A percentile compares a stretch with the other conserved stretches of the same genome.
Evolutionary conservation across 768 basidiomycete genomes (phyloP).

Genomic region (Lentinula lateritia): DNA sequence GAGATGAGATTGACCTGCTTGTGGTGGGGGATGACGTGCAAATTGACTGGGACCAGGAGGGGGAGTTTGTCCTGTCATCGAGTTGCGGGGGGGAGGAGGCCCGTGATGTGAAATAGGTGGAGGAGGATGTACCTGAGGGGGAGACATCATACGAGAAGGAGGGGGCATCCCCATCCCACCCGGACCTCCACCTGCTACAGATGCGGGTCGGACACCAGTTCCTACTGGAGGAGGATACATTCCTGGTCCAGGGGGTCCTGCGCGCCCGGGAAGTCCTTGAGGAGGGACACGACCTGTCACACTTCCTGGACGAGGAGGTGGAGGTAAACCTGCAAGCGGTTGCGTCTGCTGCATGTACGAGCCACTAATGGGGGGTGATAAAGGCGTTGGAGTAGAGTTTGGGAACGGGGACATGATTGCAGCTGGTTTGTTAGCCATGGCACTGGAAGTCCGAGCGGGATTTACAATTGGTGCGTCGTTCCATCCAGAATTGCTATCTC

Average conservation of each 20-base stretch:
- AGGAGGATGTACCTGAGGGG: conserved; percentile 35
- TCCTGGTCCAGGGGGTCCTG: conserved; percentile 23
- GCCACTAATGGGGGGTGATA: conserved; percentile 33
- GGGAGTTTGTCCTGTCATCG: conserved; percentile 36
- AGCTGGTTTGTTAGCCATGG: conserved; percentile 47
- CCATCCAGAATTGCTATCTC: conserved; percentile 74
- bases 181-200: conserved; percentile 19
- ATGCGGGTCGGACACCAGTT: conserved; percentile 13
- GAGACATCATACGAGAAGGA: conserved; percentile 42
- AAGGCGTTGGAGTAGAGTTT: conserved; percentile 37
- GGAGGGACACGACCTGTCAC: conserved; percentile 41
- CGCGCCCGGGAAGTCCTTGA: conserved; percentile 28
- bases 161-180: conserved; percentile 20
- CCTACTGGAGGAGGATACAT: conserved; percentile 24
- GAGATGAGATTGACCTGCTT: conserved; percentile 19
- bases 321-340: conserved; percentile 37
- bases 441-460: conserved; percentile 44
- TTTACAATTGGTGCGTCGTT: conserved; percentile 75
- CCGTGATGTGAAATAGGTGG: conserved; percentile 44
- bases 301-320: conserved; percentile 57
- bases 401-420: conserved; percentile 91
- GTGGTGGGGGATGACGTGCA: conserved; percentile 26
- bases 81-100: conserved; percentile 35
- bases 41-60: conserved; percentile 33
- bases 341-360: background rate